Percentiles rank a stretch among this genome's conserved stretches.
These are phyloP conservation scores for Fraxinus dipetala DNA, from an alignment of 305 asterid species.

Conservation along the genomic window DNA sequence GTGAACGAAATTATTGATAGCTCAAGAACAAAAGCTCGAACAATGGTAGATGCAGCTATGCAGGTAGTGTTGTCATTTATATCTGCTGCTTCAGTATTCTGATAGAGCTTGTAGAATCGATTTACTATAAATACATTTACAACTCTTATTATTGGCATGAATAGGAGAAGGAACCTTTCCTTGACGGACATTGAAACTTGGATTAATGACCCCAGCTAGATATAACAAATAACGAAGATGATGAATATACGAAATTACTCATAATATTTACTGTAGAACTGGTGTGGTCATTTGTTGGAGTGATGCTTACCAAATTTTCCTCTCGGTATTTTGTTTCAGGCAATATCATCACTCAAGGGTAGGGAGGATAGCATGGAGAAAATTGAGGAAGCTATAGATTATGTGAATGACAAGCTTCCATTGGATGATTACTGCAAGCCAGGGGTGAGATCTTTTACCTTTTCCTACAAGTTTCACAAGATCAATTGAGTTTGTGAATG, in stretches of 20 bases:
- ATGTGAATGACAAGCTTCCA: constrained; percentile 71
- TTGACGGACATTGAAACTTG: neutral
- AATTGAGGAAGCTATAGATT: constrained; percentile 85
- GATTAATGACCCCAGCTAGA: neutral
- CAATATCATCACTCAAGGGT: constrained; percentile 58
- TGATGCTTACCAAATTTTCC: neutral
- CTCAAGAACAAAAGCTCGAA: constrained; percentile 72
- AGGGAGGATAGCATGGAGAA: constrained; percentile 51
- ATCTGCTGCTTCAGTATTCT: neutral
- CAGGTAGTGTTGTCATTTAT: constrained; percentile 37
- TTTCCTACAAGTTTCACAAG: constrained; percentile 15
- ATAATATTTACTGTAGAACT: neutral
- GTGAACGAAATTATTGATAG: constrained; percentile 77
- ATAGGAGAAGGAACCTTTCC: neutral
- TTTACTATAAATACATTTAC: neutral
- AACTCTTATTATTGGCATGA: constrained; percentile 9
- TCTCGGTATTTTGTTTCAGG: constrained; percentile 38
- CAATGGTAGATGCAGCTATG: constrained; percentile 84
- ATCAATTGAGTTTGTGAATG: constrained; percentile 18
- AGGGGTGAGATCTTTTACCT: constrained; percentile 40
- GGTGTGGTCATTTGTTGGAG: neutral
- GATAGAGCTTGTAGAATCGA: neutral
- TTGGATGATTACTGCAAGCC: constrained; percentile 52
- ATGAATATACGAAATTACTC: neutral
- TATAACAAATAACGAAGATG: neutral